Evolutionary conservation across 2,329 filamentous ascomycete genomes (phyloP), one percentile per base, ranked within the genome.

Genomic region (Trichoderma pleuroti): DNA sequence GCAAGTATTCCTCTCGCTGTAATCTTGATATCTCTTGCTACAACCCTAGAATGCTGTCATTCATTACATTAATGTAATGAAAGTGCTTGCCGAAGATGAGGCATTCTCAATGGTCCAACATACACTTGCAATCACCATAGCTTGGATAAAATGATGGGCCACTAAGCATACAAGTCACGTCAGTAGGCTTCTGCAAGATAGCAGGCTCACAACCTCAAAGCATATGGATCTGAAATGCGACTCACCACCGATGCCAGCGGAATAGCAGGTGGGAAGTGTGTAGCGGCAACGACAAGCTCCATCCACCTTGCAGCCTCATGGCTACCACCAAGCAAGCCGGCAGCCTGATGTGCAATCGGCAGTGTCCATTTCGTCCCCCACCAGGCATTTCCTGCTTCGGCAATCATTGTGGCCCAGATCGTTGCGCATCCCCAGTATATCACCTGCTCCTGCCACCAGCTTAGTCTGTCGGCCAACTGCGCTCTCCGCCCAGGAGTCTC

Each of bases 341-440:
- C 70, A 0, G 70, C 65, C 24, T 68, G 34, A 14, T 69, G 60
- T 21, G 65, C 65, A 9, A 64, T 30, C 21, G 57, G 26, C 56
- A 71, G 24, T 18, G 63, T 54, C 65, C 65, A 52, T 28, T 26
- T 46, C 2, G 70, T 71, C 16, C 65, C 70, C 70, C 65, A 71
- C 70, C 70, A 71, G 16, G 70, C 70, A 28, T 71, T 71, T 9
- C 59, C 65, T n/a, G 39, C 70, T 42, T 71, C 70, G 8, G 65
- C 54, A 16, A 69, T 21, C 46, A 71, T 52, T 16, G 70, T 71
- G n/a, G 61, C 52, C 70, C 70, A 71, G 16, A 65, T 62, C 9
- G 28, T 16, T 26, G 60, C 52, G 21, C 61, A 56, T 10, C 65
- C 66, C 42, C 59, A 57, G 59, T 65, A 61, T 14, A 69, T 60